Base-by-base conservation (phyloP, 1,284 basidiomycete genomes). In the Malassezia sympodialis region DNA sequence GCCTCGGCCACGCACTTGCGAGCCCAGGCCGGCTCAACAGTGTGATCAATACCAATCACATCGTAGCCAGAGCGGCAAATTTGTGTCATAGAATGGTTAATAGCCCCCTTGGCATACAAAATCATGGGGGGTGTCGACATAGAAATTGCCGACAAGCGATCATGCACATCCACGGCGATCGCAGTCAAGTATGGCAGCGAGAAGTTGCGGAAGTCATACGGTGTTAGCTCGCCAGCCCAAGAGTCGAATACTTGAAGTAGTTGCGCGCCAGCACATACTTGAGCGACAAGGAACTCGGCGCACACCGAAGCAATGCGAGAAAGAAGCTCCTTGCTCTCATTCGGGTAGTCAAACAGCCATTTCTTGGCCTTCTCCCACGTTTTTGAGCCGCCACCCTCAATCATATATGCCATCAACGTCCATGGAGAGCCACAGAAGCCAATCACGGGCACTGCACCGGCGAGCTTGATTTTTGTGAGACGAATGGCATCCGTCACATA, bases 401-500 rank as follows among this genome's bases (percentile, higher is more conserved):
- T 66, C 72, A 74, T 74, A 56, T 74, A 74, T 15, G 72, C 70
- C 72, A 74, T 74, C 37, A 74, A 57, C 19, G 72, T 74, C 72
- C 72, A 74, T 1, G 72, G 72, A 19, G 70, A 68, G 30, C 72
- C 72, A 48, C 68, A 69, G 59, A 74, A 73, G 21, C 72, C 72
- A 40, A 74, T 74, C 49, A 74, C 59, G n/a, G 72, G 72, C 44
- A 74, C 70, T 46, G 66, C 59, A 23, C 72, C 72, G 30, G 65
- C 69, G 44, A 74, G 62, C 58, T 70, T 66, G 40, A 58, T 58
- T 15, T 68, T 59, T 2, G 70, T 73, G 42, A 71, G 55, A 30
- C 44, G 51, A 59, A 74, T 72, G 7, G 72, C 70, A 11, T 74
- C 70, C 53, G 61, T 63, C 10, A 74, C 72, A 49, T 74, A 74